Evolutionary conservation across 202 grass and related monocot genomes (phyloP).

Genomic region (Musa balbisiana): DNA sequence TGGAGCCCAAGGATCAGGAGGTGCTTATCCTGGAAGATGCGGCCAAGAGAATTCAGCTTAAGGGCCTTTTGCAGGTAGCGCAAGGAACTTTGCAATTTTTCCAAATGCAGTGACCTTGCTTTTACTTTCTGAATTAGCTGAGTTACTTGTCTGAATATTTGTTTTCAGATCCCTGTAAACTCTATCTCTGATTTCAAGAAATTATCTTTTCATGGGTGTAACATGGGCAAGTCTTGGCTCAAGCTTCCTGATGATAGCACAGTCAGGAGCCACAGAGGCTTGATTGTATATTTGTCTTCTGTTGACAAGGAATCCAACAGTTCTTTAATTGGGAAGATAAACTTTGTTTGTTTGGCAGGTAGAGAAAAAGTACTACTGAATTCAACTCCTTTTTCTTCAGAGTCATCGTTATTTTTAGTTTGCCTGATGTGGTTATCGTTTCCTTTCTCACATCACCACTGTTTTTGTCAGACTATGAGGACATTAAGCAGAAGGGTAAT

Average conservation of each 20-base stretch:
- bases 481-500: constrained; percentile 31
- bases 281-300: constrained; percentile 39
- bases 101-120: background rate
- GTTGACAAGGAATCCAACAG: constrained; percentile 24
- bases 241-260: constrained; percentile 17
- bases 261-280: constrained; percentile 33
- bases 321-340: constrained; percentile 28
- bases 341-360: constrained; percentile 52
- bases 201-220: constrained; percentile 14
- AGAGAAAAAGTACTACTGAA: background rate
- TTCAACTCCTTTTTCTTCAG: background rate
- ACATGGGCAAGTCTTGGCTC: constrained; percentile 7
- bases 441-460: background rate
- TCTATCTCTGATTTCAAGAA: constrained; percentile 37
- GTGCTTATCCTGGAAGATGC: constrained; percentile 47
- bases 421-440: background rate
- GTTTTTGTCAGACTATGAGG: constrained; percentile 28
- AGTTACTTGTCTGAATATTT: background rate
- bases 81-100: background rate
- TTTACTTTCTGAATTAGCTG: background rate
- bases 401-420: background rate
- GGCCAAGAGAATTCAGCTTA: constrained; percentile 34
- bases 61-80: constrained; percentile 46
- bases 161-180: constrained; percentile 37
- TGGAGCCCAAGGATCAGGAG: constrained; percentile 48